Percentiles rank a stretch among this genome's conserved stretches.
Evolutionary conservation across 2,329 filamentous ascomycete species (phyloP).

Genomic region (Penicillium sp.): DNA sequence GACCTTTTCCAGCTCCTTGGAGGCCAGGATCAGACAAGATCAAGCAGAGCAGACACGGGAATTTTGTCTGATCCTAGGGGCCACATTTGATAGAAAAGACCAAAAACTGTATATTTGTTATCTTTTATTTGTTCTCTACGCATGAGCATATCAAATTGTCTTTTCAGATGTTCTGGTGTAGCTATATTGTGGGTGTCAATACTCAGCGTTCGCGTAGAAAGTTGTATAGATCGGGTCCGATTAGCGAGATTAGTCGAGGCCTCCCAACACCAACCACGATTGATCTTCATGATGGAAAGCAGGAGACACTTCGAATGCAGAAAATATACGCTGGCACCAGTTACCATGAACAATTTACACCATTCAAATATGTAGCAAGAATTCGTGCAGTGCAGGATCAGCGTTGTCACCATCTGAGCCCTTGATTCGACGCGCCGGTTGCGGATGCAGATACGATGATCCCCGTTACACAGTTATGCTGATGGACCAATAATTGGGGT

Average conservation of each 20-base stretch:
- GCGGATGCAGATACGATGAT: conserved; percentile 4
- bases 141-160: not conserved
- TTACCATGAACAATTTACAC: not conserved
- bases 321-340: not conserved
- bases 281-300: conserved; percentile 8
- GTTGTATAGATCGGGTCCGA: conserved; percentile 11
- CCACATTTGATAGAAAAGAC: not conserved
- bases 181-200: not conserved
- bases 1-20: not conserved
- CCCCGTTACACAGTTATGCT: not conserved
- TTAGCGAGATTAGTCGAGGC: conserved; percentile 16
- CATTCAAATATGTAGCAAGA: not conserved
- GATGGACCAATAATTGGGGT: conserved; percentile 1
- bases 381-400: conserved; percentile 13
- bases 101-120: not conserved
- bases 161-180: not conserved
- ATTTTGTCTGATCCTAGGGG: conserved; percentile 14
- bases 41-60: not conserved
- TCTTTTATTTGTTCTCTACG: not conserved
- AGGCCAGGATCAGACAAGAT: conserved; percentile 12
- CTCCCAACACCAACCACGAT: not conserved
- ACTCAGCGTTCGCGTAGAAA: not conserved
- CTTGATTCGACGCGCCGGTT: conserved; percentile 16
- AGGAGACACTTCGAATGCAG: not conserved
- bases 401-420: not conserved